Evolutionary conservation across 1,139 yeast species (phyloP).

Genomic region (Candida albicans): DNA sequence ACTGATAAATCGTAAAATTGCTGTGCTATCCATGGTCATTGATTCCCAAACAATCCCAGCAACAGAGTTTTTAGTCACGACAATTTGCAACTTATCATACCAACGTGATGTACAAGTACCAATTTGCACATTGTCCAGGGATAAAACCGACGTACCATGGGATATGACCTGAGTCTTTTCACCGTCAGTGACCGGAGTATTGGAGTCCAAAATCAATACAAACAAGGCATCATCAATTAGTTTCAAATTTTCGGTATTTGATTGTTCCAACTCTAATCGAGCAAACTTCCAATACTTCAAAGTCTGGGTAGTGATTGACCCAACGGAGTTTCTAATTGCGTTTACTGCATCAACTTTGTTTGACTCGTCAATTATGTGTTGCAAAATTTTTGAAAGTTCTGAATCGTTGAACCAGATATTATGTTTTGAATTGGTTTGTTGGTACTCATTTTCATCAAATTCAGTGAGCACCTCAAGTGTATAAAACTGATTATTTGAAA

Average conservation of each 20-base stretch:
- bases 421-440: constrained; percentile 24
- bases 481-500: constrained; percentile 65
- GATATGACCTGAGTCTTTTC: constrained; percentile 50
- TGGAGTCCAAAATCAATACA: constrained; percentile 64
- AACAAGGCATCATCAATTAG: constrained; percentile 64
- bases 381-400: constrained; percentile 54
- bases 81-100: constrained; percentile 74
- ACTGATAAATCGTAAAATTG: constrained; percentile 68
- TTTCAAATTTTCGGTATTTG: constrained; percentile 45
- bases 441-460: constrained; percentile 31
- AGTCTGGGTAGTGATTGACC: constrained; percentile 69
- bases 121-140: constrained; percentile 57
- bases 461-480: constrained; percentile 54
- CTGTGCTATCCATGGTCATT: constrained; percentile 76
- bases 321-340: constrained; percentile 56
- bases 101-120: constrained; percentile 80
- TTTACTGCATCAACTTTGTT: constrained; percentile 37
- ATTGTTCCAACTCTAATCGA: constrained; percentile 47
- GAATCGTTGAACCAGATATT: constrained; percentile 52
- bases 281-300: constrained; percentile 63
- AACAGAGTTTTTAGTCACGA: constrained; percentile 67
- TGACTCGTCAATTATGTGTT: constrained; percentile 50
- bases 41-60: constrained; percentile 79
- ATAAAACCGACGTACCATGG: constrained; percentile 63
- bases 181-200: constrained; percentile 52